Evolutionary conservation across 192 early-diverging fungal genomes (phyloP), one percentile per base, ranked within the genome.

Genomic region (Backusella sp.): DNA sequence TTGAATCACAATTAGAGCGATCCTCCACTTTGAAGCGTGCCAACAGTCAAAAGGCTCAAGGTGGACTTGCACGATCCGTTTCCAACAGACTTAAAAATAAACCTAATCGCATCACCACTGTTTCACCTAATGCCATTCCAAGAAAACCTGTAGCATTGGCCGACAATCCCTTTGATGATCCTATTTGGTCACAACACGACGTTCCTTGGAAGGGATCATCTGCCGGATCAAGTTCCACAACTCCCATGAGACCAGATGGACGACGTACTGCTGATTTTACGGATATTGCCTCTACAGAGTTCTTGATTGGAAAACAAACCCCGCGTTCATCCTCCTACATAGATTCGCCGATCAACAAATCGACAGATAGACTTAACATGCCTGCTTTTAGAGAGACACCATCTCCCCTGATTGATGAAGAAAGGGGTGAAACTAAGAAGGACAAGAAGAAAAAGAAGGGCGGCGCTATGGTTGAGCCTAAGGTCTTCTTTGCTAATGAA

Each of bases 401-500:
- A 28, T 62, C 56, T 12, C 56, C 56, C 23, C 91, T 32, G 90
- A 28, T 62, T 3, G 56, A 62, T 28, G 56, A 62, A 62, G 56
- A 62, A 62, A 62, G 26, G 56, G 56, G 56, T 62, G 56, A 62
- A 11, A 28, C 9, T 12, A 28, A 28, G 26, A 62, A 62, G 26
- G 56, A 28, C 1, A 62, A 14, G 26, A 62, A 62, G 12, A 62
- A 28, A 4, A 62, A 14, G 26, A 62, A 62, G 21, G 14, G 14
- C 56, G 56, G 56, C 12, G 56, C 56, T 4, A 23, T 9, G 4
- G 28, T 62, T 28, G 93, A 96, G 68, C 94, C 94, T 68, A 98
- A 98, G 76, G 90, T 96, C 53, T 97, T 89, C 80, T 97, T 98
- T 86, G 95, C 95, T 28, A 98, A 98, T 79, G 96, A 97, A 82